phyloP scores from a whole-genome alignment of 345 rosid species.

The Brassica carinata region DNA sequence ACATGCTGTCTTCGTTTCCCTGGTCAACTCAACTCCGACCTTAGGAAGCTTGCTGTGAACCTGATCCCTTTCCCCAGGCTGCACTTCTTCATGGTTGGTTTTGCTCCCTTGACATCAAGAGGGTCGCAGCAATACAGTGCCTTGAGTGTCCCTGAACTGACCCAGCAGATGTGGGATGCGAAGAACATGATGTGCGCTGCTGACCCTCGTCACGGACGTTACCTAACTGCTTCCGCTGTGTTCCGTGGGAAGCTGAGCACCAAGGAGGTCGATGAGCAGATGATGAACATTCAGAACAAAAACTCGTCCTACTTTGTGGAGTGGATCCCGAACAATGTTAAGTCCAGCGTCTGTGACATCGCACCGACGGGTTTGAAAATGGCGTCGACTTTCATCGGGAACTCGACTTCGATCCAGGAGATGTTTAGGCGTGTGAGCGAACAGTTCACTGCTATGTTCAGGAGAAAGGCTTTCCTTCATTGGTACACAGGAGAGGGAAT shows the following conservation, averaged over 20 bases:
- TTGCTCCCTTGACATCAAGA: constrained; percentile 47
- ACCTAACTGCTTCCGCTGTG: constrained; percentile 45
- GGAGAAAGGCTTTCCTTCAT: constrained; percentile 52
- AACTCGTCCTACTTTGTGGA: constrained; percentile 48
- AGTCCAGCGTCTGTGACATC: constrained; percentile 48
- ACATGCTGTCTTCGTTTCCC: constrained; percentile 50
- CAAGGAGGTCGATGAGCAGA: constrained; percentile 47
- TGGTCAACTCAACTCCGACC: constrained; percentile 48
- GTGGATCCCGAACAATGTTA: constrained; percentile 48
- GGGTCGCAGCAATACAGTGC: constrained; percentile 49
- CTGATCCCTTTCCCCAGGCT: constrained; percentile 46
- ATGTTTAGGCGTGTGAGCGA: constrained; percentile 50
- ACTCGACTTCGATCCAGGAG: constrained; percentile 47
- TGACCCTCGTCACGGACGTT: constrained; percentile 49
- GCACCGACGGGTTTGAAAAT: constrained; percentile 47
- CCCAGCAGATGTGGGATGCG: constrained; percentile 50
- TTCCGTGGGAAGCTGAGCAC: constrained; percentile 50
- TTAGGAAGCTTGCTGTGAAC: constrained; percentile 47
- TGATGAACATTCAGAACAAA: constrained; percentile 49
- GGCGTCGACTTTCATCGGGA: constrained; percentile 44
- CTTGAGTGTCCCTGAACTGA: constrained; percentile 45
- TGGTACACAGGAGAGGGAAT: constrained; percentile 51
- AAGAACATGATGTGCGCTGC: constrained; percentile 53
- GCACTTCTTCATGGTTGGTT: constrained; percentile 50
- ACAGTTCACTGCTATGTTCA: constrained; percentile 49